These are phyloP conservation scores for Clarireedia hainanense DNA, from an alignment of 2,329 filamentous ascomycete genomes.

Conservation along the genomic window DNA sequence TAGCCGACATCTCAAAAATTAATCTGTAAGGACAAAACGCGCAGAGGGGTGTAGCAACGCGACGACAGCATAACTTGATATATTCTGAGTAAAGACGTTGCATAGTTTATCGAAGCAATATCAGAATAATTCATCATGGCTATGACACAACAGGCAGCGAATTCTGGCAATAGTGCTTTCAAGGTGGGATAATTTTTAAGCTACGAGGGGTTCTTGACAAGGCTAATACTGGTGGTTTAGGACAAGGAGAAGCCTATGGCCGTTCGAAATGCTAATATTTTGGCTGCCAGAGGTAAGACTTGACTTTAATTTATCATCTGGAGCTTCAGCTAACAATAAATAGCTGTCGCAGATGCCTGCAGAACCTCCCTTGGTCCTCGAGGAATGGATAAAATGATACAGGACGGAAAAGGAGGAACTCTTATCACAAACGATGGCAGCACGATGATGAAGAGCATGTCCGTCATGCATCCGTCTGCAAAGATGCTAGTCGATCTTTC, in stretches of 20 bases:
- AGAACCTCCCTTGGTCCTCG: slow-evolving; percentile 65
- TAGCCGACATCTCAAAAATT: slow-evolving; percentile 8
- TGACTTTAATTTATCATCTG: slow-evolving; percentile 4
- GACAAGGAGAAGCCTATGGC: slow-evolving; percentile 98
- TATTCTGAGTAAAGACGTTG: slow-evolving; percentile 2
- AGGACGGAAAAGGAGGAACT: slow-evolving; percentile 69
- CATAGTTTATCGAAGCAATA: slow-evolving; percentile 9
- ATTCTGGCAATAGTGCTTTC: slow-evolving; percentile 57
- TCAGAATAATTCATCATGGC: slow-evolving; percentile 38
- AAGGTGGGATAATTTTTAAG: slow-evolving; percentile 32
- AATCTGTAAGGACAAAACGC: slow-evolving; percentile 6
- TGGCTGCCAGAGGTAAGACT: slow-evolving; percentile 78
- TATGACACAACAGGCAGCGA: slow-evolving; percentile 26
- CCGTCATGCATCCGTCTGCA: slow-evolving; percentile 97
- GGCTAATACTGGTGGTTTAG: slow-evolving; percentile 29
- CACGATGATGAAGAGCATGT: slow-evolving; percentile 99
- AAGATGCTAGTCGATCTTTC: slow-evolving; percentile 99
- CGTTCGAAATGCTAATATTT: slow-evolving; percentile 92
- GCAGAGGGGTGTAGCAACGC: slow-evolving; percentile 8
- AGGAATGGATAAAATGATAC: slow-evolving; percentile 48
- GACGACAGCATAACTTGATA: slow-evolving; percentile 10
- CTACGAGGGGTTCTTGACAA: slow-evolving; percentile 14
- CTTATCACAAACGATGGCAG: slow-evolving; percentile 99
- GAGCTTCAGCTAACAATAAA: slow-evolving; percentile 22
- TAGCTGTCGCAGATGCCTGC: slow-evolving; percentile 95